These are phyloP conservation scores for Penicillium bialowiezense DNA, from an alignment of 495 filamentous ascomycete genomes.

Conservation along the genomic window DNA sequence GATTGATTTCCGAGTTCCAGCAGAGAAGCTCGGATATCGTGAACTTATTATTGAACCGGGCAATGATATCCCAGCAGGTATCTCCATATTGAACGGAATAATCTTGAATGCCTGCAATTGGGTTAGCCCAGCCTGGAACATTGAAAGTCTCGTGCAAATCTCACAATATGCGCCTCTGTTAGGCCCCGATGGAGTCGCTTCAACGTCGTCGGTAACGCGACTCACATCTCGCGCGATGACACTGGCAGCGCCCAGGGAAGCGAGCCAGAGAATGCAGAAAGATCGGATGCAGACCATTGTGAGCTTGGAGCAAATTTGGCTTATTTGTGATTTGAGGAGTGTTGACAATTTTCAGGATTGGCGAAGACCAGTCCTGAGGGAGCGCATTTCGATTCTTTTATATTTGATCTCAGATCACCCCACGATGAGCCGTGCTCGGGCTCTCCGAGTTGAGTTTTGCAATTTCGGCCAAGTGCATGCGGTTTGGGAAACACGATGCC, in stretches of 20 bases:
- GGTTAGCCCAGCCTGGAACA: background rate
- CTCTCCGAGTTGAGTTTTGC: background rate
- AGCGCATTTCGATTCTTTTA: background rate
- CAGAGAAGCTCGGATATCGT: conserved; percentile 24
- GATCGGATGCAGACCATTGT: conserved; percentile 12
- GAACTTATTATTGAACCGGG: conserved; percentile 11
- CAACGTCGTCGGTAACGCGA: too few species aligned
- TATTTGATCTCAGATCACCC: background rate
- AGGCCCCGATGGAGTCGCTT: too few species aligned
- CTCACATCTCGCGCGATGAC: background rate
- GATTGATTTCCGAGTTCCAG: conserved; percentile 30
- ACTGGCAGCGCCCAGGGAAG: conserved; percentile 9
- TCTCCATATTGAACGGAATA: conserved; percentile 20
- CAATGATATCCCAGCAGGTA: conserved; percentile 28
- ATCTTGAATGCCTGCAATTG: conserved; percentile 12
- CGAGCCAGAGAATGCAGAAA: conserved; percentile 14
- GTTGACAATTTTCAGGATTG: background rate
- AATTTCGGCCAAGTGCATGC: background rate
- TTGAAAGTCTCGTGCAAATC: background rate
- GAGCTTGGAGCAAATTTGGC: background rate
- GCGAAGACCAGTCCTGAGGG: background rate
- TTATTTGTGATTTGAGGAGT: background rate
- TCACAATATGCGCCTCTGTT: background rate
- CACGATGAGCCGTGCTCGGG: background rate
- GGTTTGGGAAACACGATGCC: background rate